A percentile compares a stretch with the other conserved stretches of the same genome.
Conservation (phyloP, 495 filamentous ascomycete species). For the Penicillium waksmanii region DNA sequence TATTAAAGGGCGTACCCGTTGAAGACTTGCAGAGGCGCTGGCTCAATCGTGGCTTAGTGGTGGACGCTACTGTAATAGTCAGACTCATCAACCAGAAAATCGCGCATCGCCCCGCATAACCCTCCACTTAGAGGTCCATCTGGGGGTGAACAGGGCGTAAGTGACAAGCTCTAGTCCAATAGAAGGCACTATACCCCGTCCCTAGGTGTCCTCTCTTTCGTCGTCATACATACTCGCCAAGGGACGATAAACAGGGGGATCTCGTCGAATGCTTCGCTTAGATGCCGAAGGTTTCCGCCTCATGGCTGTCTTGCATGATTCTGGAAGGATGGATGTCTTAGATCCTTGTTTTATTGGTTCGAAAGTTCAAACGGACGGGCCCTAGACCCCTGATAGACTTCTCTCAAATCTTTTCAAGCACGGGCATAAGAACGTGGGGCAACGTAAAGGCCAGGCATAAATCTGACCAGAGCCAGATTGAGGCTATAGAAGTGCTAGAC, state of each 20-base stretch:
- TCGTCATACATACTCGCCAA: slow-evolving; percentile 11
- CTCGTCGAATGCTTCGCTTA: slow-evolving; percentile 16
- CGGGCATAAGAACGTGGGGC: not conserved
- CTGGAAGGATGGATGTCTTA: slow-evolving; percentile 15
- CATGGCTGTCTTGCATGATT: slow-evolving; percentile 6
- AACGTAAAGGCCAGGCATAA: slow-evolving; percentile 11
- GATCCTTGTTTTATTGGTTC: slow-evolving; percentile 8
- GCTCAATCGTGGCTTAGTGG: slow-evolving; percentile 13
- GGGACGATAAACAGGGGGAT: slow-evolving; percentile 16
- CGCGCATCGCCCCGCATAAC: slow-evolving; percentile 18
- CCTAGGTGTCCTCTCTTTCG: not conserved
- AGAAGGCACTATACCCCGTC: not conserved
- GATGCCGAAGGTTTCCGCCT: slow-evolving; percentile 7
- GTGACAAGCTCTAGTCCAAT: slow-evolving; percentile 1
- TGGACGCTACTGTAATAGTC: slow-evolving; percentile 16
- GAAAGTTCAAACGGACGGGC: not conserved
- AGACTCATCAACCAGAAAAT: slow-evolving; percentile 23
- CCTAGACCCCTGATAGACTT: not conserved
- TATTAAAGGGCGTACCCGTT: slow-evolving; percentile 7
- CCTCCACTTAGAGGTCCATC: slow-evolving; percentile 3
- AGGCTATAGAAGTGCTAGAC: slow-evolving; percentile 15
- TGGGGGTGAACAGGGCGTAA: not conserved
- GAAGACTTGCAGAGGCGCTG: slow-evolving; percentile 21
- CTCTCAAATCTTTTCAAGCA: not conserved
- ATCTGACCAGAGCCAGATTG: slow-evolving; percentile 11